Evolutionary conservation across 2,329 filamentous ascomycete genomes (phyloP), one percentile per base, ranked within the genome.

Genomic region (Stemphylium vesicarium): DNA sequence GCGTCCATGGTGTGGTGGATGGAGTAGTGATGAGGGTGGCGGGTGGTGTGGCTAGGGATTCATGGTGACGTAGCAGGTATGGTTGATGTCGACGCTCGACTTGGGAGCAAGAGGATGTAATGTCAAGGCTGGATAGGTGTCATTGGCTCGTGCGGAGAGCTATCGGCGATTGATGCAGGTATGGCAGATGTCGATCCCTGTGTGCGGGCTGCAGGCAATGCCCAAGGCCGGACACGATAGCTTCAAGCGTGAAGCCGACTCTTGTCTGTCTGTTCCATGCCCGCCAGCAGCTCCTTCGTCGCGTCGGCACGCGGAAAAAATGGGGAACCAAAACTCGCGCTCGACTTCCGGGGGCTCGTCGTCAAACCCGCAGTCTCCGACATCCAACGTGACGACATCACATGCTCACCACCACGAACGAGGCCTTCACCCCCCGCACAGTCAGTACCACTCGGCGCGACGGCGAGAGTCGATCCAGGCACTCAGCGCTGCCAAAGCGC

Each of bases 391-490:
- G 59, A 66, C 62, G 37, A 53, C 59, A 44, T 62, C 62, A 65
- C 65, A 66, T 62, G 63, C 26, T 15, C 42, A 53, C 46, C 61
- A 55, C 39, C 53, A 53, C n/a, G 42, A 40, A 48, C 45, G 43
- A 29, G 47, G 45, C 51, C 53, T 51, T 41, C 61, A 62, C 59
- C 44, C 46, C 50, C 47, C 58, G 37, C 56, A 63, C 56, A 45
- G 61, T 50, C 50, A 61, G 20, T 38, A 50, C 59, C 62, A 63
- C 59, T 60, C 69, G 39, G 71, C 74, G 36, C 72, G 72, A 41
- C 65, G 77, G 29, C 68, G 76, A 44, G 75, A 77, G 63, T 74
- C 70, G 41, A 77, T 79, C 57, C 76, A 76, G 63, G 72, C 73
- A 16, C 65, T 78, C 42, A 69, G 67, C 57, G 64, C 65, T 39